Evolutionary conservation across 345 rosid genomes (phyloP).

Genomic region (Luvunga scandens): DNA sequence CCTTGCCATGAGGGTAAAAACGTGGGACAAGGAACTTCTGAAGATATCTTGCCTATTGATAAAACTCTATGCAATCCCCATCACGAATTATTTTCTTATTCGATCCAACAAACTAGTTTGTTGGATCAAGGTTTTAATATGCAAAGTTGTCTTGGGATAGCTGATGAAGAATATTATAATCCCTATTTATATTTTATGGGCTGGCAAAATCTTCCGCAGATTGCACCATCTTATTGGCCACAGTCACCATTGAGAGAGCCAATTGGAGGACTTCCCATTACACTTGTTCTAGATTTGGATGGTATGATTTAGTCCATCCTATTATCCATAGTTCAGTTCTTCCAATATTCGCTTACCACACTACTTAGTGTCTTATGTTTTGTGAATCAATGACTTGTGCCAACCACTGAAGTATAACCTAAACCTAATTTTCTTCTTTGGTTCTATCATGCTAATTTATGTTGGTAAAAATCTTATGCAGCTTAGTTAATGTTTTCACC

Average conservation of each 20-base stretch:
- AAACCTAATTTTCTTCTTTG: not conserved
- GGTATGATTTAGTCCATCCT: slow-evolving; percentile 11
- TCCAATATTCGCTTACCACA: not conserved
- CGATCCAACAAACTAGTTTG: not conserved
- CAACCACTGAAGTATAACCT: not conserved
- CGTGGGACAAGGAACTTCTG: slow-evolving; percentile 9
- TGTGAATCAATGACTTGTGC: not conserved
- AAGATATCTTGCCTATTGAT: slow-evolving; percentile 1
- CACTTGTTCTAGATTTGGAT: slow-evolving; percentile 22
- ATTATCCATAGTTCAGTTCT: not conserved
- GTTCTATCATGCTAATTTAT: not conserved
- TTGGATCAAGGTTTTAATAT: slow-evolving; percentile 8
- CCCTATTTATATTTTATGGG: slow-evolving; percentile 6
- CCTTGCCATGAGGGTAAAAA: not conserved
- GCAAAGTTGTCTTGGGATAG: not conserved
- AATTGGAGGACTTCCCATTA: slow-evolving; percentile 4
- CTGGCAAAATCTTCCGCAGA: slow-evolving; percentile 18
- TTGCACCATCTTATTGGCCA: slow-evolving; percentile 10
- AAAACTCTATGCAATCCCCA: slow-evolving; percentile 5
- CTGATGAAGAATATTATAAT: slow-evolving; percentile 16
- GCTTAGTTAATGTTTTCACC: too few species aligned
- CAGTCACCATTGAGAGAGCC: not conserved
- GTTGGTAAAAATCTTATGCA: not conserved
- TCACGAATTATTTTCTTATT: slow-evolving; percentile 15
- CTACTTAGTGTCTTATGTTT: not conserved